phyloP scores from a whole-genome alignment of 2,329 filamentous ascomycete genomes.

The Tolypocladium endophyticum region DNA sequence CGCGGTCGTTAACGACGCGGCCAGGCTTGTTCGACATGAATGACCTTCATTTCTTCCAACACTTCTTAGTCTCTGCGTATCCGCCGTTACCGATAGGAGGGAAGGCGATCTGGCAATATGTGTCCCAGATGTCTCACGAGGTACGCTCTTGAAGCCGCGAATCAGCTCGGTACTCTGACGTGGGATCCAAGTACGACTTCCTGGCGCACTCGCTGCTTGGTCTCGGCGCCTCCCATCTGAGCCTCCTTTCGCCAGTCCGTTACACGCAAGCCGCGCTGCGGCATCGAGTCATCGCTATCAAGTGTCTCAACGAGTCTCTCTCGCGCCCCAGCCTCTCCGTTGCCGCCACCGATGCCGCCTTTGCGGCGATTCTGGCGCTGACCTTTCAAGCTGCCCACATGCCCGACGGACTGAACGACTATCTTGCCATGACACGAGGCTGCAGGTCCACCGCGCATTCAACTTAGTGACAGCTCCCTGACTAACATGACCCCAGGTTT shows the following conservation, averaged over 20 bases:
- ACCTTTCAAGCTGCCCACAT: conserved; percentile 28
- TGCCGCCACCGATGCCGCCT: conserved; percentile 24
- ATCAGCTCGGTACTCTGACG: background rate
- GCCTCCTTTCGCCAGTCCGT: conserved; percentile 11
- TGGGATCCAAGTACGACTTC: conserved; percentile 22
- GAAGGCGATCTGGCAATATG: conserved; percentile 23
- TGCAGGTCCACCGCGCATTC: conserved; percentile 12
- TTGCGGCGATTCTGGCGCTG: conserved; percentile 23
- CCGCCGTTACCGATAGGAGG: conserved; percentile 27
- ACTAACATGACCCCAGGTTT: conserved; percentile 10
- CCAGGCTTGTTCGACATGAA: conserved; percentile 24
- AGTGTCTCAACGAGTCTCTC: conserved; percentile 22
- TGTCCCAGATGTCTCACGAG: conserved; percentile 24
- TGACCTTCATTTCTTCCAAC: conserved; percentile 42
- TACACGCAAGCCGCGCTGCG: conserved; percentile 18
- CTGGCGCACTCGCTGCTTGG: conserved; percentile 31
- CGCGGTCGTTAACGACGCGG: background rate
- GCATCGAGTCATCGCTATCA: conserved; percentile 27
- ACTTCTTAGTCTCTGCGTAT: conserved; percentile 36
- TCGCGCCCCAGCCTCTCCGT: conserved; percentile 14
- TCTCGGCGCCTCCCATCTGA: conserved; percentile 27
- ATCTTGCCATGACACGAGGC: conserved; percentile 25
- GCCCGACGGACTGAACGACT: conserved; percentile 28
- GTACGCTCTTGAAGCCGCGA: conserved; percentile 9
- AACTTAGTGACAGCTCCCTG: background rate